Conservation (phyloP, 2,329 filamentous ascomycete genomes). For the Xylariaceae sp. region DNA sequence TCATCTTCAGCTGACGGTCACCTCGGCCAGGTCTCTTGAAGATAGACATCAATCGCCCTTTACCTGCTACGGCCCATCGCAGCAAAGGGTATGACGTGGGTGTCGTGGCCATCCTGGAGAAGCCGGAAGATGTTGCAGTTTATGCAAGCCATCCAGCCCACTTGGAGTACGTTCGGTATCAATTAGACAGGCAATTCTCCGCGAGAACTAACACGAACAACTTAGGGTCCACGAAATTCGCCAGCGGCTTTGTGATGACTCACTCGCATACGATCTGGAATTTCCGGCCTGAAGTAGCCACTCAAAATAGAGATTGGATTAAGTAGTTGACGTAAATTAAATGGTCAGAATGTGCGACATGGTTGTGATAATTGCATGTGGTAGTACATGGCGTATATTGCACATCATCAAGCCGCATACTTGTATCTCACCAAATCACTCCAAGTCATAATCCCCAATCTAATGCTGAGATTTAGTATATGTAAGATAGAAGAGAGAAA, state of each 20-base stretch:
- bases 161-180: slow-evolving; percentile 40
- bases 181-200: background rate
- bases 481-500: too few species aligned
- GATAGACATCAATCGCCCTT: slow-evolving; percentile 40
- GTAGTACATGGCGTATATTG: too few species aligned
- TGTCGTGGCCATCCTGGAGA: slow-evolving; percentile 49
- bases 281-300: background rate
- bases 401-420: too few species aligned
- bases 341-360: too few species aligned
- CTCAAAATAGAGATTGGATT: background rate
- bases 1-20: slow-evolving; percentile 15
- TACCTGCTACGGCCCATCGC: slow-evolving; percentile 44
- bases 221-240: slow-evolving; percentile 43
- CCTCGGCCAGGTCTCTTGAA: slow-evolving; percentile 30
- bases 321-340: too few species aligned
- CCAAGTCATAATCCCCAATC: too few species aligned
- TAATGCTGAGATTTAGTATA: too few species aligned
- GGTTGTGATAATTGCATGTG: too few species aligned
- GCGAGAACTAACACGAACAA: slow-evolving; percentile 11
- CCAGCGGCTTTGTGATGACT: slow-evolving; percentile 45
- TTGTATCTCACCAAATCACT: too few species aligned
- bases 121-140: slow-evolving; percentile 42
- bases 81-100: slow-evolving; percentile 49
- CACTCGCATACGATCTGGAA: slow-evolving; percentile 28
- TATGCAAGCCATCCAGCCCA: slow-evolving; percentile 51